Evolutionary conservation across 345 rosid genomes (phyloP), one percentile per base, ranked within the genome.

Genomic region (Gossypium bickii): DNA sequence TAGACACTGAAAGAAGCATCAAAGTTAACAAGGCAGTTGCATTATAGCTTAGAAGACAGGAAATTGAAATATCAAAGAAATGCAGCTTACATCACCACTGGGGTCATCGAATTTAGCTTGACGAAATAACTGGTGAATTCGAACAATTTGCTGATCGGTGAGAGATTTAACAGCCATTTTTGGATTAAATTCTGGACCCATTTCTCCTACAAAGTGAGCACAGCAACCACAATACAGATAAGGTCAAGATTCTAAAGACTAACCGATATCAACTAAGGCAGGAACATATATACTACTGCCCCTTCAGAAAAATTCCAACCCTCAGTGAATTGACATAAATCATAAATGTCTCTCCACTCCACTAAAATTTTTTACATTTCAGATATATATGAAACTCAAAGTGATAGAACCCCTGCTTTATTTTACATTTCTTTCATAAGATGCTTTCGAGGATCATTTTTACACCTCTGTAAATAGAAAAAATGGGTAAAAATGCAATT

Each of bases 41-140:
- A 13, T 22, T 67, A 47, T 9, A 9, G 49, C 20, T 34, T 11
- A 25, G 18, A 12, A 34, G 49, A 25, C 16, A 4, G 44, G 51
- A 61, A 48, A 41, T 15, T 65, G 59, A 25, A 76, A 25, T 62
- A 45, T 47, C 4, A 47, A 57, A 72, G 53, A 68, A 38, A 60
- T 77, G 80, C n/a, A 81, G 72, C 92, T 82, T 87, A 94, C 98
- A 84, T 88, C 95, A 76, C 98, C 98, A 83, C 87, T 88, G 61
- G 98, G 98, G 81, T 92, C 97, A 70, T 89, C 97, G 72, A 94
- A 94, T 83, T 94, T 94, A 74, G 98, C 98, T 83, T 94, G 98
- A 75, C 97, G 96, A 87, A 94, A 94, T 81, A 94, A 84, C 79
- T 94, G 98, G 84, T 92, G 93, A 79, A 94, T 91, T 76, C 97